Conservation (phyloP, 768 basidiomycete genomes). For the Lactifluus pinguis region DNA sequence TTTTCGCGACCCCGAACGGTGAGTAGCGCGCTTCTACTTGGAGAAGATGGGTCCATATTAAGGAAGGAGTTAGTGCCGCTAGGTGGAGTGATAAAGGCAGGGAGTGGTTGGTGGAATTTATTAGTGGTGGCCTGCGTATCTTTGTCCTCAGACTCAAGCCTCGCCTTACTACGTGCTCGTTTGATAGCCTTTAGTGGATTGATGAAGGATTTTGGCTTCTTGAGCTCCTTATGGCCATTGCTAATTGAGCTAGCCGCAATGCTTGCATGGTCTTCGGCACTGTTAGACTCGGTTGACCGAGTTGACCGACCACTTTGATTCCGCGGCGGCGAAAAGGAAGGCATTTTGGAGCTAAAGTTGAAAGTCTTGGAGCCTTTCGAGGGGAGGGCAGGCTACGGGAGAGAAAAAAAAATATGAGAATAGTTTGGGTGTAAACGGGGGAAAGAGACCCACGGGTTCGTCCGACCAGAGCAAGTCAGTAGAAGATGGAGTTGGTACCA, state of each 20-base stretch:
- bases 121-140: conserved; percentile 23
- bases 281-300: conserved; percentile 26
- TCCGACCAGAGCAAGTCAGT: conserved; percentile 7
- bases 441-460: conserved; percentile 16
- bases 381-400: conserved; percentile 34
- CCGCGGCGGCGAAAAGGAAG: conserved; percentile 28
- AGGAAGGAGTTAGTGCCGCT: conserved; percentile 20
- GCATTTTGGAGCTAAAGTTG: conserved; percentile 33
- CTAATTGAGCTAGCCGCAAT: conserved; percentile 27
- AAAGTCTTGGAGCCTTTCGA: conserved; percentile 31
- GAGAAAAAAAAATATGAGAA: not conserved
- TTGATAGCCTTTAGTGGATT: conserved; percentile 32
- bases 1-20: conserved; percentile 25
- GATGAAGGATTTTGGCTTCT: conserved; percentile 43
- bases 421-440: not conserved
- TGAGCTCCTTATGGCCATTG: conserved; percentile 30
- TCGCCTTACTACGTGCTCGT: conserved; percentile 34
- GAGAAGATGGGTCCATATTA: conserved; percentile 20
- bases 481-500: conserved; percentile 2
- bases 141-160: conserved; percentile 33
- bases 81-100: conserved; percentile 11
- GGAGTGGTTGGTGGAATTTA: conserved; percentile 13
- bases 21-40: conserved; percentile 14
- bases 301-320: conserved; percentile 19
- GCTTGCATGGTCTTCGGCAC: conserved; percentile 23